Conservation (phyloP, 164 flowering plant genomes). For the Vitis vinifera region DNA sequence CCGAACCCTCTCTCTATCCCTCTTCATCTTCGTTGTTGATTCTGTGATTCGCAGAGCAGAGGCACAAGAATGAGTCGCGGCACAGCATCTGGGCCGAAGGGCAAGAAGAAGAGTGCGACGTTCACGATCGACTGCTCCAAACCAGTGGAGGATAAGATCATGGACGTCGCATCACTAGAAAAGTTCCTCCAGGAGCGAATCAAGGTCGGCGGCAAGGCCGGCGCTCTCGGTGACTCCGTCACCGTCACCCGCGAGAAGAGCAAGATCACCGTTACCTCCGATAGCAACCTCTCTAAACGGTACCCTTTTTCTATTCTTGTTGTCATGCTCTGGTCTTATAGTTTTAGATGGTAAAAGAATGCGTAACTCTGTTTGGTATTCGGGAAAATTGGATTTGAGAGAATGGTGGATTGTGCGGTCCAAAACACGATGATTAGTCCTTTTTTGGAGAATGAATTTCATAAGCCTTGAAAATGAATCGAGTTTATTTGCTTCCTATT, state of each 20-base stretch:
- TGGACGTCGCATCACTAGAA: slow-evolving; percentile 43
- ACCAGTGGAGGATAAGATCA: slow-evolving; percentile 59
- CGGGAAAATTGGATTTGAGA: too few species aligned
- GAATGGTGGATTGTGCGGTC: too few species aligned
- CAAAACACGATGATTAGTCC: too few species aligned
- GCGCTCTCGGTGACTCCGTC: slow-evolving; percentile 48
- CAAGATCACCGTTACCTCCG: slow-evolving; percentile 49
- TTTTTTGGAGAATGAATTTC: background rate
- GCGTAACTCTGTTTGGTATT: too few species aligned
- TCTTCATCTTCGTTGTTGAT: too few species aligned
- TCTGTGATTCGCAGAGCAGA: background rate
- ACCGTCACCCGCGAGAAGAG: slow-evolving; percentile 47
- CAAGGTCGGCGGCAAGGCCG: slow-evolving; percentile 60
- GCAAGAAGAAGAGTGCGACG: slow-evolving; percentile 44
- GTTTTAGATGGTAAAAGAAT: background rate
- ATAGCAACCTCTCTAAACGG: slow-evolving; percentile 49
- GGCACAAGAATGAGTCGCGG: slow-evolving; percentile 34
- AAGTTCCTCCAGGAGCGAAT: slow-evolving; percentile 57
- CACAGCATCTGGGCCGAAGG: slow-evolving; percentile 37
- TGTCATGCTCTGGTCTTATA: background rate
- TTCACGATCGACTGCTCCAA: slow-evolving; percentile 51
- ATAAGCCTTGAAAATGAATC: too few species aligned
- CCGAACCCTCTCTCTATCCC: background rate
- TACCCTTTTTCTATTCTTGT: background rate
- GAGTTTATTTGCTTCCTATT: too few species aligned